Evolutionary conservation across 305 asterid genomes (phyloP).

Genomic region (Ilex paraguariensis): DNA sequence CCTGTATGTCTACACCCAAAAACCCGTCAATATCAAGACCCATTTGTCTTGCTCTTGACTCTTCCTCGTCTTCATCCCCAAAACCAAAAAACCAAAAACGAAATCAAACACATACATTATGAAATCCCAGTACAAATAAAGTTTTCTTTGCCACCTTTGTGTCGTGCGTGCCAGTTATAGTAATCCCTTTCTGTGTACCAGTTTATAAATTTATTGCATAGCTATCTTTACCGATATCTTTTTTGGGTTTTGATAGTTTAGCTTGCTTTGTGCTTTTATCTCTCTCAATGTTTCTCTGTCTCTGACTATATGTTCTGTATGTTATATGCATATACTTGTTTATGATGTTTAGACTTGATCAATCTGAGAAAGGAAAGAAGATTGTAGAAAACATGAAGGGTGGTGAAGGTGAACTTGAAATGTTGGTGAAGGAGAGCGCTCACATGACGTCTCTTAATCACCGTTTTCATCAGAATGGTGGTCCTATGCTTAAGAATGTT

Average conservation of each 20-base stretch:
- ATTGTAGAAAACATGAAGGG: constrained; percentile 17
- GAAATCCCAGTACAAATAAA: too few species aligned
- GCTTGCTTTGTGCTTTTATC: not conserved
- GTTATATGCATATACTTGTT: constrained; percentile 1
- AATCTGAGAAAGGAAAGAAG: constrained; percentile 10
- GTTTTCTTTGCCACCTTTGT: too few species aligned
- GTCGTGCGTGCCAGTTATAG: too few species aligned
- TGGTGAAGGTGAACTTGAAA: constrained; percentile 2
- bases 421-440: constrained; percentile 9
- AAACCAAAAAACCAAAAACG: too few species aligned
- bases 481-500: constrained; percentile 9
- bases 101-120: too few species aligned
- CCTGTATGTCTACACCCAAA: not conserved
- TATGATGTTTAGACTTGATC: constrained; percentile 21
- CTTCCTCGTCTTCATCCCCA: too few species aligned
- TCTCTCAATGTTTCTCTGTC: not conserved
- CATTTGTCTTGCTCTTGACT: constrained; percentile 8
- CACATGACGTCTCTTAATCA: constrained; percentile 12
- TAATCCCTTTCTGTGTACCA: too few species aligned
- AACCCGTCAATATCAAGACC: not conserved
- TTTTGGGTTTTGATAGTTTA: too few species aligned
- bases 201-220: too few species aligned
- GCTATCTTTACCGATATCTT: too few species aligned
- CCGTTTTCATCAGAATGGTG: not conserved
- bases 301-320: not conserved